A percentile compares a stretch with the other conserved stretches of the same genome.
These are phyloP conservation scores for Auricularia sp. DNA, from an alignment of 768 basidiomycete genomes.

Conservation along the genomic window DNA sequence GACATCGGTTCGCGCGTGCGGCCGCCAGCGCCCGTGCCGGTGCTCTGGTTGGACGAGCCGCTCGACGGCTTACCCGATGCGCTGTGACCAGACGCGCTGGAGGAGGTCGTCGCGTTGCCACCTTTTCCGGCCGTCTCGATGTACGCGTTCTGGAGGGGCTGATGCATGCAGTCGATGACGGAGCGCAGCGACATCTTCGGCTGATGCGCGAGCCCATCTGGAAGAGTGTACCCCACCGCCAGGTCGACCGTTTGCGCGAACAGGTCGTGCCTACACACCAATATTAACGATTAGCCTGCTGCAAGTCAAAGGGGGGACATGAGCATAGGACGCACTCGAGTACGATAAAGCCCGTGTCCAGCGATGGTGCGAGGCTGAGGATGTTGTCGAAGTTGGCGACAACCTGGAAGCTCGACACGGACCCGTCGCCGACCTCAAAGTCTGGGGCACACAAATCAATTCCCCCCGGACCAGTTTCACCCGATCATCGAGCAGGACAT, in stretches of 20 bases:
- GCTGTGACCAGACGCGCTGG: neutral
- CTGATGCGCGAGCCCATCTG: slow-evolving; percentile 23
- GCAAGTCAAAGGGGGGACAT: neutral
- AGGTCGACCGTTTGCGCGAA: slow-evolving; percentile 41
- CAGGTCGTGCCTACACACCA: slow-evolving; percentile 48
- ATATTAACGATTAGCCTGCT: neutral
- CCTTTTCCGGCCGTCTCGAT: slow-evolving; percentile 19
- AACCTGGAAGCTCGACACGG: slow-evolving; percentile 54
- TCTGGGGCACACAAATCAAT: slow-evolving; percentile 30
- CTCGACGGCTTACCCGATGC: neutral
- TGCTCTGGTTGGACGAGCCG: neutral
- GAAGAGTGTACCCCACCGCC: slow-evolving; percentile 36
- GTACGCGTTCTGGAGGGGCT: slow-evolving; percentile 24
- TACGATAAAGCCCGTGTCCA: slow-evolving; percentile 63
- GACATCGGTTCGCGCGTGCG: too few relatives aligned
- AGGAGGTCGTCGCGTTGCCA: neutral
- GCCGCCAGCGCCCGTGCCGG: too few relatives aligned
- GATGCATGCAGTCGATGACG: slow-evolving; percentile 12
- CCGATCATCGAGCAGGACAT: neutral
- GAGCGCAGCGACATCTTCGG: slow-evolving; percentile 9
- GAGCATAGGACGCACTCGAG: slow-evolving; percentile 32
- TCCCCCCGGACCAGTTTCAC: neutral
- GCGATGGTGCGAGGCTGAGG: slow-evolving; percentile 49
- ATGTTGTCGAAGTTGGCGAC: slow-evolving; percentile 63
- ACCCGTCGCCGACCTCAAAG: slow-evolving; percentile 78